These are phyloP conservation scores for Dujonia santamariae DNA, from an alignment of 1,139 yeast species.

Conservation along the genomic window DNA sequence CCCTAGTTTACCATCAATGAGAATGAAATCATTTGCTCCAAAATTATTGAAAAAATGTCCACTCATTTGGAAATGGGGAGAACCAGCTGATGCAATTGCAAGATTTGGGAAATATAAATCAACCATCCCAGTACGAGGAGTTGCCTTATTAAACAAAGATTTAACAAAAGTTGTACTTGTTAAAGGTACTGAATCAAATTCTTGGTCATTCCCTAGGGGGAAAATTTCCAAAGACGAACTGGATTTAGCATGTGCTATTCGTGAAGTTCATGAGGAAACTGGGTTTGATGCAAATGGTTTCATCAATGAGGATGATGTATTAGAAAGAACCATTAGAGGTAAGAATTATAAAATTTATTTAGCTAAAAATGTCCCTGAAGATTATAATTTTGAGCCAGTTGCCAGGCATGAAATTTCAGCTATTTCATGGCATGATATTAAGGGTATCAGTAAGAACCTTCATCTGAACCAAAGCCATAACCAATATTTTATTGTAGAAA, in stretches of 20 bases:
- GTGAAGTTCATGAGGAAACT: constrained; percentile 95
- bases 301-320: constrained; percentile 65
- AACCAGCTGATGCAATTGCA: constrained; percentile 69
- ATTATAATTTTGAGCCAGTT: constrained; percentile 67
- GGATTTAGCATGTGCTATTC: constrained; percentile 87
- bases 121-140: constrained; percentile 94
- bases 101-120: constrained; percentile 83
- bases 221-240: constrained; percentile 92
- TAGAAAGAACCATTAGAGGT: constrained; percentile 79
- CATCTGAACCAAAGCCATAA: constrained; percentile 42
- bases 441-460: constrained; percentile 31
- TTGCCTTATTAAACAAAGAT: constrained; percentile 75
- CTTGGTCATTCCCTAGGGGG: constrained; percentile 98
- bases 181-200: constrained; percentile 76
- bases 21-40: constrained; percentile 76
- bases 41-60: constrained; percentile 78
- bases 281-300: constrained; percentile 78
- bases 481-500: constrained; percentile 54
- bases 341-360: constrained; percentile 85
- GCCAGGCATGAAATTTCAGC: constrained; percentile 83
- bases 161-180: constrained; percentile 75
- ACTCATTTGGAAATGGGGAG: constrained; percentile 81
- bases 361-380: constrained; percentile 77
- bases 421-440: constrained; percentile 45
- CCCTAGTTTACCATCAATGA: constrained; percentile 74